phyloP scores from a whole-genome alignment of 257 asterid species.

The Voacanga thouarsii region DNA sequence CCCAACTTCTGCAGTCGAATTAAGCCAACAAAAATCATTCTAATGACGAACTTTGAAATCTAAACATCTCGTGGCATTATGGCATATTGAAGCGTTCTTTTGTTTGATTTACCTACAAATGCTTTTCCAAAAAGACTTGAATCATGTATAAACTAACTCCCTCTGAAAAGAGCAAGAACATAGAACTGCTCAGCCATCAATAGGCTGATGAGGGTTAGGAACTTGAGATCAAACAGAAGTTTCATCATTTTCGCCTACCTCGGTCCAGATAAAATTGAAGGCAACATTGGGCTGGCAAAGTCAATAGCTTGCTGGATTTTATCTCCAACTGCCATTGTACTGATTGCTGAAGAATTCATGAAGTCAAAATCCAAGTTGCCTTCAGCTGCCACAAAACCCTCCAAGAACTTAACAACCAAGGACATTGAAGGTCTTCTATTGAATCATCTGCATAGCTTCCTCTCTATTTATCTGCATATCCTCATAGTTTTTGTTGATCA shows the following conservation, averaged over 20 bases:
- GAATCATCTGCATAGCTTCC: constrained; percentile 25
- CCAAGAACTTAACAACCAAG: constrained; percentile 17
- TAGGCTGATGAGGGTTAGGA: too few relatives aligned
- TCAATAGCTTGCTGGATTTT: background rate
- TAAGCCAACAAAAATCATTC: background rate
- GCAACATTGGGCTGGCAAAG: constrained; percentile 1
- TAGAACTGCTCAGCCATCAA: too few relatives aligned
- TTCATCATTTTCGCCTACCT: constrained; percentile 2
- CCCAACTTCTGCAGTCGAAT: too few relatives aligned
- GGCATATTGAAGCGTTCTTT: too few relatives aligned
- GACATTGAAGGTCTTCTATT: constrained; percentile 29
- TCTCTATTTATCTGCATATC: constrained; percentile 7
- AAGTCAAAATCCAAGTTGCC: constrained; percentile 9
- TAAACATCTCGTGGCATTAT: background rate
- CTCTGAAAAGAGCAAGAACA: too few relatives aligned
- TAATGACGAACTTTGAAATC: too few relatives aligned
- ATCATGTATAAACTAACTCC: too few relatives aligned
- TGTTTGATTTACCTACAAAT: too few relatives aligned
- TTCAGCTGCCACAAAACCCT: constrained; percentile 15
- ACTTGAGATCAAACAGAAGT: too few relatives aligned
- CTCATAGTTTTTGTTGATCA: constrained; percentile 11
- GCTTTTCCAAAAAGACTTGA: too few relatives aligned
- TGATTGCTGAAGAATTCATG: background rate
- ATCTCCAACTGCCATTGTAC: too few relatives aligned
- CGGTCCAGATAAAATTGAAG: constrained; percentile 26